Conservation (phyloP, 2,329 filamentous ascomycete species). For the Talaromyces sp. region DNA sequence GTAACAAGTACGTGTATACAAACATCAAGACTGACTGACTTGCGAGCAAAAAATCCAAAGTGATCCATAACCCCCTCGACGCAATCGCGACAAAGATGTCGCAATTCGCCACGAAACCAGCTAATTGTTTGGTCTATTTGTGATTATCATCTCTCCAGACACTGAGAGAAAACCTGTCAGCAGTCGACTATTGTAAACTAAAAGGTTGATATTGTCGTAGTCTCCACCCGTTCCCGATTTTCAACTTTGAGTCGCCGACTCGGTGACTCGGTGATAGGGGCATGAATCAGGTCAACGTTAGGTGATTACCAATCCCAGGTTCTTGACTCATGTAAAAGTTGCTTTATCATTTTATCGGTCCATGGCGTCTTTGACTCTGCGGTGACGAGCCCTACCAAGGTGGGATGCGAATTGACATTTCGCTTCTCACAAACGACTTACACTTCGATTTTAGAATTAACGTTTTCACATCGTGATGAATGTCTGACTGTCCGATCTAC, state of each 20-base stretch:
- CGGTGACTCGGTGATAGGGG: background rate
- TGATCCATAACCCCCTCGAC: background rate
- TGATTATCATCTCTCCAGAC: background rate
- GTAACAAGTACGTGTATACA: background rate
- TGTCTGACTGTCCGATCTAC: background rate
- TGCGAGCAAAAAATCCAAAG: background rate
- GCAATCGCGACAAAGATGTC: conserved; percentile 8
- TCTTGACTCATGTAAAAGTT: background rate
- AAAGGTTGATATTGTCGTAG: background rate
- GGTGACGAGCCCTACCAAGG: background rate
- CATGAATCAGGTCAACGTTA: background rate
- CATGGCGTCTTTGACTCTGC: background rate
- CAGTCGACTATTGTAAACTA: background rate
- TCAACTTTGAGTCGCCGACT: background rate
- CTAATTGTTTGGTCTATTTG: background rate
- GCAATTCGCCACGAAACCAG: background rate
- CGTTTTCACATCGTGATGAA: background rate
- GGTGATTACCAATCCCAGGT: background rate
- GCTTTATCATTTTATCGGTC: background rate
- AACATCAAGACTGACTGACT: background rate
- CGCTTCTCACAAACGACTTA: background rate
- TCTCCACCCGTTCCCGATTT: background rate
- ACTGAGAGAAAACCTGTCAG: background rate
- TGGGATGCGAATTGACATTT: background rate
- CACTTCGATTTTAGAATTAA: background rate